Percentiles rank a stretch among this genome's conserved stretches.
These are phyloP conservation scores for Mycena amicta DNA, from an alignment of 768 basidiomycete genomes.

Conservation along the genomic window DNA sequence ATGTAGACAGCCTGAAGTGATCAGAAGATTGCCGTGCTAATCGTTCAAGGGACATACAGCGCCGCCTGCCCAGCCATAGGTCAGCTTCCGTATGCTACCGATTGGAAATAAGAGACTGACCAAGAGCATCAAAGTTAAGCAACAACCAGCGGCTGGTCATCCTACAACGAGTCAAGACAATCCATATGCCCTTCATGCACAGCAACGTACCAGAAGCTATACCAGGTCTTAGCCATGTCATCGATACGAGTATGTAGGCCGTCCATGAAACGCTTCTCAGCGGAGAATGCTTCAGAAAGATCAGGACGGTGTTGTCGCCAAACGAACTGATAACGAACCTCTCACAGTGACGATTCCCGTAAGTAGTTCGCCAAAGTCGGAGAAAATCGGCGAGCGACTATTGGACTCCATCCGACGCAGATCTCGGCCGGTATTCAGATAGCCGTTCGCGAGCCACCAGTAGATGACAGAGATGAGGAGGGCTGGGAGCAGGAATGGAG, in stretches of 20 bases:
- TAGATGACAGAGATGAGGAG: conserved; percentile 73
- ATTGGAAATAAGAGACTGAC: conserved; percentile 43
- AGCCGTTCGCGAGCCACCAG: conserved; percentile 68
- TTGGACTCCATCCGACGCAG: conserved; percentile 92
- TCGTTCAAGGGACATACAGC: not conserved
- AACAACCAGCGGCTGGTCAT: conserved; percentile 89
- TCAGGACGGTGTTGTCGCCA: not conserved
- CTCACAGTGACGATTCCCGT: conserved; percentile 90
- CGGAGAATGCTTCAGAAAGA: conserved; percentile 63
- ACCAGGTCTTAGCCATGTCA: conserved; percentile 61
- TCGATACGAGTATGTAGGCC: conserved; percentile 74
- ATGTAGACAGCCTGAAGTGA: conserved; percentile 55
- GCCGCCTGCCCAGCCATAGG: not conserved
- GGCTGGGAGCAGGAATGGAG: conserved; percentile 81
- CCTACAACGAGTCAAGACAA: conserved; percentile 63
- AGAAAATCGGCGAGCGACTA: conserved; percentile 79
- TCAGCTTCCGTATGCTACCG: not conserved
- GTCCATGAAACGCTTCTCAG: conserved; percentile 75
- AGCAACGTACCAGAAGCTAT: not conserved
- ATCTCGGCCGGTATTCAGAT: conserved; percentile 78
- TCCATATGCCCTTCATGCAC: not conserved
- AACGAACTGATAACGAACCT: not conserved
- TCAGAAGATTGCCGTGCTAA: not conserved
- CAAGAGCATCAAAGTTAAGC: conserved; percentile 79
- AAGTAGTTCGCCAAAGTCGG: conserved; percentile 79